Percentiles rank a stretch among this genome's conserved stretches.
phyloP scores from a whole-genome alignment of 2,329 filamentous ascomycete genomes.

The Ophiocordyceps robertsii region DNA sequence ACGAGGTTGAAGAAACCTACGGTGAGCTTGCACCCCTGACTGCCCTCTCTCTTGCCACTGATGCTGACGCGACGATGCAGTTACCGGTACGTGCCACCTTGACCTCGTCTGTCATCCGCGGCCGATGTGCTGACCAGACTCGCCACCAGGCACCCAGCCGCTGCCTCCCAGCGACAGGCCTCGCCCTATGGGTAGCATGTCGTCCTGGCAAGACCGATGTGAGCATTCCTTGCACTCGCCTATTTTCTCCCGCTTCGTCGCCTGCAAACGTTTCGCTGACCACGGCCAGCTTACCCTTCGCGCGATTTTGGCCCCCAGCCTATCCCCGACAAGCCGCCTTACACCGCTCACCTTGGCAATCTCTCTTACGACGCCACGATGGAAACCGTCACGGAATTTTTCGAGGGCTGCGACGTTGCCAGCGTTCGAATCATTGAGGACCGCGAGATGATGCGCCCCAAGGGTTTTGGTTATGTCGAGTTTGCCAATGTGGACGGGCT shows the following conservation, averaged over 20 bases:
- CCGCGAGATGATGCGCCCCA: conserved; percentile 82
- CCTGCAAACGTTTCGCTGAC: conserved; percentile 7
- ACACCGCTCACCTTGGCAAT: conserved; percentile 91
- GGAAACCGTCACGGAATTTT: conserved; percentile 74
- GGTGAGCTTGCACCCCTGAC: conserved; percentile 37
- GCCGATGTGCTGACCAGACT: conserved; percentile 8
- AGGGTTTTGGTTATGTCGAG: conserved; percentile 97
- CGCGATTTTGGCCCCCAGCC: conserved; percentile 62
- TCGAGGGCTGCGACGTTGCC: conserved; percentile 70
- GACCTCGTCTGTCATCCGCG: background rate
- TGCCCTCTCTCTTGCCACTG: conserved; percentile 3
- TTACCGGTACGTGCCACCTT: conserved; percentile 19
- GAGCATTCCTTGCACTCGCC: conserved; percentile 7
- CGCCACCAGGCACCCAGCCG: conserved; percentile 35
- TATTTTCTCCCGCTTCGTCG: background rate
- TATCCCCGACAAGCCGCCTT: conserved; percentile 84
- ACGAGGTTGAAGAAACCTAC: conserved; percentile 90
- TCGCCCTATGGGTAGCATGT: conserved; percentile 18
- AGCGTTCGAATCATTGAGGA: conserved; percentile 96
- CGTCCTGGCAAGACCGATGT: conserved; percentile 32
- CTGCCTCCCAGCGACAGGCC: conserved; percentile 37
- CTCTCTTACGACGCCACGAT: conserved; percentile 87
- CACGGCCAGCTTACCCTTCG: conserved; percentile 34
- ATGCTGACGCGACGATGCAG: conserved; percentile 16
- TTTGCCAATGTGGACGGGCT: conserved; percentile 79